A percentile compares a stretch with the other conserved stretches of the same genome.
Evolutionary conservation across 352 stramenopile species (phyloP).

Genomic region (Pseudoperonospora humuli): DNA sequence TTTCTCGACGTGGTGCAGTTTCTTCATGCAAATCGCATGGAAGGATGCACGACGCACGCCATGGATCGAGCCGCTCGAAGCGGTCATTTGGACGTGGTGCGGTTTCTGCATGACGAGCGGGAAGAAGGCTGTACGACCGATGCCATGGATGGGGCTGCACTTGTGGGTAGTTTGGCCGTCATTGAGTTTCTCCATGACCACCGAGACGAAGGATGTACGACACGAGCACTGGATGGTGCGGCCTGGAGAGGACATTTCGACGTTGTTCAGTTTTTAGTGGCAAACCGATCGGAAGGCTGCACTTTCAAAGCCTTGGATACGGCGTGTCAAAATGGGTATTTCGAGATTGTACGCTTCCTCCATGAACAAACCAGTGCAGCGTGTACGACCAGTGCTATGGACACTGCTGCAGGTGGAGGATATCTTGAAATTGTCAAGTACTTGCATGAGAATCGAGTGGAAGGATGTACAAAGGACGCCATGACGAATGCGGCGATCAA

Average conservation of each 20-base stretch:
- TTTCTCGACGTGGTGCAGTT: conserved; percentile 25
- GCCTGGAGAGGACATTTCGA: conserved; percentile 27
- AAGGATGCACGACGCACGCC: conserved; percentile 26
- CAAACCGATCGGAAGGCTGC: conserved; percentile 24
- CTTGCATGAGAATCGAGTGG: conserved; percentile 25
- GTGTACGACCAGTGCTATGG: conserved; percentile 28
- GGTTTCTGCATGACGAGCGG: conserved; percentile 22
- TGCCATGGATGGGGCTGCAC: conserved; percentile 33
- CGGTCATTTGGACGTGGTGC: conserved; percentile 23
- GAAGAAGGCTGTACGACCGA: conserved; percentile 27
- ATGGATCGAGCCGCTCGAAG: conserved; percentile 27
- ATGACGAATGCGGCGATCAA: conserved; percentile 30
- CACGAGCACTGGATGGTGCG: conserved; percentile 25
- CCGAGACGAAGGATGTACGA: conserved; percentile 27
- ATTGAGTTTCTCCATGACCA: conserved; percentile 29
- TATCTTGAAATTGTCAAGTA: conserved; percentile 27
- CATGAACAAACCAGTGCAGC: conserved; percentile 11
- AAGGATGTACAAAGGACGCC: conserved; percentile 30
- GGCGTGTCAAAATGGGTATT: conserved; percentile 25
- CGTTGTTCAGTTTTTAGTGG: conserved; percentile 26
- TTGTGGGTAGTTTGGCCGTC: conserved; percentile 23
- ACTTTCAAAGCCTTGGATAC: conserved; percentile 24
- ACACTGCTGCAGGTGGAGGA: conserved; percentile 22
- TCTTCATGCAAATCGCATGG: conserved; percentile 22
- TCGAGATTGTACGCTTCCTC: conserved; percentile 20